A percentile compares a stretch with the other conserved stretches of the same genome.
Conservation (phyloP, 1,139 yeast genomes). For the Suhomyces guaymorum region DNA sequence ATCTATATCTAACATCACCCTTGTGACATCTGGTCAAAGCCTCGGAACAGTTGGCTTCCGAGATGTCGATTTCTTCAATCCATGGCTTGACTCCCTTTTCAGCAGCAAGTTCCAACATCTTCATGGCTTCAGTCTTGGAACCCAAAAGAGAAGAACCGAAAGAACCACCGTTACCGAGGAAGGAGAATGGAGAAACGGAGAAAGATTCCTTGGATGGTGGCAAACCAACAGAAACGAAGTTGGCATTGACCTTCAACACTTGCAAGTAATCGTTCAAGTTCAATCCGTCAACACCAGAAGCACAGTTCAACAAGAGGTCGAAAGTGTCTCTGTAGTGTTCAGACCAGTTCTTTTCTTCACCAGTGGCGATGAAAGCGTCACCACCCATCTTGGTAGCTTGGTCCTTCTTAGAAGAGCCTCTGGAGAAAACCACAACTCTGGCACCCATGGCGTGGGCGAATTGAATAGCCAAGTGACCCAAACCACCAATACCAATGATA, state of each 20-base stretch:
- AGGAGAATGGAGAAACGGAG: constrained; percentile 44
- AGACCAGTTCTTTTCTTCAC: constrained; percentile 42
- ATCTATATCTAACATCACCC: constrained; percentile 65
- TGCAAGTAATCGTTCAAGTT: constrained; percentile 23
- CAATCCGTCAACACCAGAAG: constrained; percentile 40
- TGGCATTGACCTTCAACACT: constrained; percentile 27
- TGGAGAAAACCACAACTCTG: constrained; percentile 55
- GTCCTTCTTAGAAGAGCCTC: constrained; percentile 48
- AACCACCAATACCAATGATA: constrained; percentile 60
- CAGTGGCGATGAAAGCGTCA: constrained; percentile 51
- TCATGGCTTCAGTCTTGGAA: constrained; percentile 55
- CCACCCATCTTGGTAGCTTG: constrained; percentile 58
- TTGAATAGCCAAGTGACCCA: constrained; percentile 61
- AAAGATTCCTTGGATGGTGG: constrained; percentile 31
- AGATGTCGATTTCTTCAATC: constrained; percentile 58
- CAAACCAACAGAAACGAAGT: constrained; percentile 29
- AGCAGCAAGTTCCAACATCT: constrained; percentile 55
- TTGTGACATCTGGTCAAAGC: constrained; percentile 51
- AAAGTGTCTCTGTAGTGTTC: constrained; percentile 30
- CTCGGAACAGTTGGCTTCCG: constrained; percentile 50
- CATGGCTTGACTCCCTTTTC: constrained; percentile 55
- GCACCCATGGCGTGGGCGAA: constrained; percentile 61
- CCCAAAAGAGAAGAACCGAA: constrained; percentile 50
- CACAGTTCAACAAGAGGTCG: constrained; percentile 53
- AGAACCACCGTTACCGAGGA: constrained; percentile 45